Evolutionary conservation across 163 green algal species (phyloP).

Genomic region (Trebouxia gelatinosa): DNA sequence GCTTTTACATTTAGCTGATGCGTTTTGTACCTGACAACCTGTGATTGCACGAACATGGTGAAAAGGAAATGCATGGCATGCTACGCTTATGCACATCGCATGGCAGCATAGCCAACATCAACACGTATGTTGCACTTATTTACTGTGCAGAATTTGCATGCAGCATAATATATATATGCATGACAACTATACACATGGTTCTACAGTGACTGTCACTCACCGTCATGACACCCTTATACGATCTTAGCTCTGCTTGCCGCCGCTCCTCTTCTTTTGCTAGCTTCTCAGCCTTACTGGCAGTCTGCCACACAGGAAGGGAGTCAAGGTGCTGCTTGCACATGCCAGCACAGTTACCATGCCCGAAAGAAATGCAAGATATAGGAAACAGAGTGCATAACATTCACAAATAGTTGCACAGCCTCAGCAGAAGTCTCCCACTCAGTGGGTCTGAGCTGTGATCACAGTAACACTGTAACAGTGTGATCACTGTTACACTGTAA

Average conservation of each 20-base stretch:
- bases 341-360: no score
- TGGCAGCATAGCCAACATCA: no score
- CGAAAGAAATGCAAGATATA: not conserved
- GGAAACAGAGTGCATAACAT: not conserved
- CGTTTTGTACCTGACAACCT: not conserved
- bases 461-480: not conserved
- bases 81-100: not conserved
- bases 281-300: conserved; percentile 55
- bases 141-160: no score
- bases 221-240: conserved; percentile 77
- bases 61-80: not conserved
- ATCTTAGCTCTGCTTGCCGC: conserved; percentile 64
- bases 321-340: not conserved
- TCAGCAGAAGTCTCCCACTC: not conserved
- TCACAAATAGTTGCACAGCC: not conserved
- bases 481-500: not conserved
- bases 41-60: not conserved
- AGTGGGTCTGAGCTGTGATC: not conserved
- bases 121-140: no score
- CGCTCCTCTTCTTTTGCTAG: conserved; percentile 63
- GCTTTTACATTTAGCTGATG: not conserved
- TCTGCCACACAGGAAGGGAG: conserved; percentile 6
- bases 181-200: not conserved
- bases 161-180: no score
- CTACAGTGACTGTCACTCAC: conserved; percentile 33